Evolutionary conservation across 2,329 filamentous ascomycete genomes (phyloP).

Genomic region (Calonectria multiphialidica): DNA sequence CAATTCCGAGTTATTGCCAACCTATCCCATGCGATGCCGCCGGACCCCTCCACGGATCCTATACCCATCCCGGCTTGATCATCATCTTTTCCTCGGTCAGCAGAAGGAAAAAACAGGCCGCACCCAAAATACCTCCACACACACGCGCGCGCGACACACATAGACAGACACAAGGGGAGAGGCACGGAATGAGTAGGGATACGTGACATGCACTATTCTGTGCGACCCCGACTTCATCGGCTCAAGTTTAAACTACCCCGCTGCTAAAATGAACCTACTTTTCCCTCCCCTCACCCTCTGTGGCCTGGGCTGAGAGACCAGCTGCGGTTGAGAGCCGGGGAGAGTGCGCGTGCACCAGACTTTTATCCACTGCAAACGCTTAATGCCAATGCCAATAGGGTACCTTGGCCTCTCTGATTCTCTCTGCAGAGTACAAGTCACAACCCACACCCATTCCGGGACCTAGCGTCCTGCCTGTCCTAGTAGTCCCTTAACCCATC

Average conservation of each 20-base stretch:
- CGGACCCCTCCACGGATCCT: constrained; percentile 22
- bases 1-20: constrained; percentile 25
- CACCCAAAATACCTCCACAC: not conserved
- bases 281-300: not conserved
- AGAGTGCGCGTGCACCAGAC: constrained; percentile 4
- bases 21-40: constrained; percentile 13
- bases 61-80: constrained; percentile 35
- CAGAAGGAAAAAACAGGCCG: constrained; percentile 9
- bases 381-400: constrained; percentile 20
- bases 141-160: not conserved
- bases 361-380: constrained; percentile 21
- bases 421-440: constrained; percentile 14
- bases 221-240: constrained; percentile 1
- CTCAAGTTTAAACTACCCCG: constrained; percentile 30
- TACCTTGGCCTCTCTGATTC: constrained; percentile 9
- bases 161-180: not conserved
- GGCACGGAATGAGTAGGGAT: not conserved
- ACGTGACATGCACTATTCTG: not conserved
- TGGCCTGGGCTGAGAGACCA: constrained; percentile 24
- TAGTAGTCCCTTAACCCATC: constrained; percentile 12
- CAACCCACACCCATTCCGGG: constrained; percentile 20
- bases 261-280: constrained; percentile 33
- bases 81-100: constrained; percentile 33
- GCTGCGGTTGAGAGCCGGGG: constrained; percentile 6
- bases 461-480: constrained; percentile 17